phyloP scores from a whole-genome alignment of 1,284 basidiomycete genomes.

The Cutaneotrichosporon dermatis region DNA sequence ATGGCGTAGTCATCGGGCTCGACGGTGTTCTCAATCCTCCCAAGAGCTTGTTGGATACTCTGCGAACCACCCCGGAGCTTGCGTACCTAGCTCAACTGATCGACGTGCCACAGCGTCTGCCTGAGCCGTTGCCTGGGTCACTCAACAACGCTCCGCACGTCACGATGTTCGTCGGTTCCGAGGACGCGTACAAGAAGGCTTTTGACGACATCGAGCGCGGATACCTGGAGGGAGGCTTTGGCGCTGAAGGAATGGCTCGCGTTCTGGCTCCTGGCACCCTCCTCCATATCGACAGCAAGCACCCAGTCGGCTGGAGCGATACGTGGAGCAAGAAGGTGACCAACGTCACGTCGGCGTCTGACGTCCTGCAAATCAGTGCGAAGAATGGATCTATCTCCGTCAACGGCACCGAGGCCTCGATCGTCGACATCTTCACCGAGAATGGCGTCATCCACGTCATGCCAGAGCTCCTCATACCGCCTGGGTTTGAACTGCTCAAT shows the following conservation, averaged over 20 bases:
- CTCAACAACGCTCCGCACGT: conserved; percentile 58
- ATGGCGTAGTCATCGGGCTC: conserved; percentile 75
- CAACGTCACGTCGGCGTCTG: conserved; percentile 51
- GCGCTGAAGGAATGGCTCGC: conserved; percentile 67
- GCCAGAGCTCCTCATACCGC: conserved; percentile 73
- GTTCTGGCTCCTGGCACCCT: conserved; percentile 76
- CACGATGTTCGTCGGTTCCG: conserved; percentile 83
- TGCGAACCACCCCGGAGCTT: conserved; percentile 60
- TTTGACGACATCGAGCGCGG: conserved; percentile 63
- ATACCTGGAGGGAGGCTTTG: conserved; percentile 81
- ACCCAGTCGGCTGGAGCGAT: conserved; percentile 39
- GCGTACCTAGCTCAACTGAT: conserved; percentile 59
- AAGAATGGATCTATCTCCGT: conserved; percentile 58
- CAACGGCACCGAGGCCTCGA: conserved; percentile 60
- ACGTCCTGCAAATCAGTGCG: conserved; percentile 62
- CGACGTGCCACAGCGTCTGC: conserved; percentile 60
- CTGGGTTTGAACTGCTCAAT: conserved; percentile 65
- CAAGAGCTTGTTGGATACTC: conserved; percentile 59
- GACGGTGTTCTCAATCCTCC: conserved; percentile 73
- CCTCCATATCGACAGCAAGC: conserved; percentile 37
- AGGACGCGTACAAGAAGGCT: conserved; percentile 69
- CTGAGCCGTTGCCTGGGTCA: conserved; percentile 57
- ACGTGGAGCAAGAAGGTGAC: conserved; percentile 28
- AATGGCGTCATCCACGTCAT: conserved; percentile 90
- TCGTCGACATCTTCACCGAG: conserved; percentile 84